These are phyloP conservation scores for Oryza australiensis DNA, from an alignment of 176 grass and related monocot genomes.

Conservation along the genomic window DNA sequence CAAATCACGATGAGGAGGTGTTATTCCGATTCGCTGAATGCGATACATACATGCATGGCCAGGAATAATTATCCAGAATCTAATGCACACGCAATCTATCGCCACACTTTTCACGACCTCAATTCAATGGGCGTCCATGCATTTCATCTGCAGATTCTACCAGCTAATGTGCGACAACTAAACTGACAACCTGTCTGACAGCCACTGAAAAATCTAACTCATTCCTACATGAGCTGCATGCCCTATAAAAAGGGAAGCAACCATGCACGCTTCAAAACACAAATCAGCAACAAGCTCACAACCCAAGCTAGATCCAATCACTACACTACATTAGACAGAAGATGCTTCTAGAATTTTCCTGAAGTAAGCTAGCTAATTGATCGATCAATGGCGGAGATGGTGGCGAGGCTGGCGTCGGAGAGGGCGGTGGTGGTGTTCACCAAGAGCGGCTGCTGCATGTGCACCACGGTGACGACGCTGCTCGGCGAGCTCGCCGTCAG, in stretches of 20 bases:
- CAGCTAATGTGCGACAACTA: background rate
- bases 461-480: constrained; percentile 40
- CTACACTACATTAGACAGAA: background rate
- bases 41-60: background rate
- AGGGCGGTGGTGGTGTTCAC: constrained; percentile 51
- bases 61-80: background rate
- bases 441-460: constrained; percentile 45
- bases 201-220: background rate
- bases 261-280: background rate
- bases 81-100: background rate
- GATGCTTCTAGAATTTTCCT: background rate
- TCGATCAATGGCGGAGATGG: constrained; percentile 29
- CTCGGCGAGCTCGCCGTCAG: constrained; percentile 43
- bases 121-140: background rate
- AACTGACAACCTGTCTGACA: background rate
- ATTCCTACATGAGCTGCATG: background rate
- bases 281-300: background rate
- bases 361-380: background rate
- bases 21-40: background rate
- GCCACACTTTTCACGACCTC: background rate
- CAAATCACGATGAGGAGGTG: background rate
- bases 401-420: constrained; percentile 44
- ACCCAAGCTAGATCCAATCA: no score
- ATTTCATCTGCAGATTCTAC: background rate
- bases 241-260: background rate